Evolutionary conservation across 805 yeast species (phyloP), one percentile per base, ranked within the genome.

Genomic region (Yarrowia keelungensis): DNA sequence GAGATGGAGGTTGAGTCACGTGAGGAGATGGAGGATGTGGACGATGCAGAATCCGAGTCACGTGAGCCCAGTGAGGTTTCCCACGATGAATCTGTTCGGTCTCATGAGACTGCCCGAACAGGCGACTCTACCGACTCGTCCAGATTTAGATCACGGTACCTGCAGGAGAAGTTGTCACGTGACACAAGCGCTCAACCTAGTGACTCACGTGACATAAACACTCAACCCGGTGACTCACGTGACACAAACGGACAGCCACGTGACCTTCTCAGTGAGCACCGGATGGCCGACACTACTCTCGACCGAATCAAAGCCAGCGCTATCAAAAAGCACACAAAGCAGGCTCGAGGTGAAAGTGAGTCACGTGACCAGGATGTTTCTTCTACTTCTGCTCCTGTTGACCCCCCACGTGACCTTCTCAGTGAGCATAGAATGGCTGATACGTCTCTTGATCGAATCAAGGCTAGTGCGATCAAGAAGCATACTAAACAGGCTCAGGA

Each of bases 131-230:
- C 47, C 1, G 64, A 56, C 64, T 56, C 64, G 15, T 41, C 49
- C n/a, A 56, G 49, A 16, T 56, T 42, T 32, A 56, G 15, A 16
- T 42, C 49, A 5, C 22, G 64, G 5, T 56, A 56, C 26, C n/a
- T 56, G n/a, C 64, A 43, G 16, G 64, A 56, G 8, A 26, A n/a
- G 64, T 5, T 56, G 64, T 43, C 46, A 41, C 41, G 58, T 19
- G 58, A 32, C 3, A 26, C 32, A 3, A 26, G 32, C 3, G 7
- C 2, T 26, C 2, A 26, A 26, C 32, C 32, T 3, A 26, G 3
- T 8, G 26, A 36, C 42, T 50, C 56, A n/a, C 56, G 41, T 35
- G 54, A 49, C 11, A 8, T 5, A n/a, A 10, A 16, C 15, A 42
- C 19, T 32, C 54, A 4, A 10, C 5, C 56, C n/a, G 42, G 56